A percentile compares a stretch with the other conserved stretches of the same genome.
Conservation (phyloP, 495 filamentous ascomycete species). For the Penicilliopsis zonata region DNA sequence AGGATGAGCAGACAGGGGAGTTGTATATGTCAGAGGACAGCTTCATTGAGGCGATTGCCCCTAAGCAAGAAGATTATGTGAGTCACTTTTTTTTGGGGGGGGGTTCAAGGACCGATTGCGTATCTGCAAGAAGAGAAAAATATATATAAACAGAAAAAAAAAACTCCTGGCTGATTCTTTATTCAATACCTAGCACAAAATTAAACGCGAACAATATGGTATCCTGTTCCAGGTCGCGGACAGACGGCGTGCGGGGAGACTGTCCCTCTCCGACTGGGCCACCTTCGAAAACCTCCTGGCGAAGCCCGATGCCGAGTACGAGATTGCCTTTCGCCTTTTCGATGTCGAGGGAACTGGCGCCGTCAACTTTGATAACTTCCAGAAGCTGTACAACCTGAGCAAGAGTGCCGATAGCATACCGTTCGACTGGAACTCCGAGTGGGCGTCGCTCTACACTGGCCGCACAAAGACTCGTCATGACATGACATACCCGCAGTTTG, state of each 20-base stretch:
- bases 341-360: slow-evolving; percentile 69
- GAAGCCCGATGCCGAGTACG: slow-evolving; percentile 96
- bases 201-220: slow-evolving; percentile 85
- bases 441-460: slow-evolving; percentile 91
- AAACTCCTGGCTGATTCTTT: slow-evolving; percentile 9
- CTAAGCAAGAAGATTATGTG: slow-evolving; percentile 81
- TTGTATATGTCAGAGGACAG: slow-evolving; percentile 67
- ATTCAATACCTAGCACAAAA: slow-evolving; percentile 94
- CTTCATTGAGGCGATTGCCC: slow-evolving; percentile 86
- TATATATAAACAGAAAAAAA: too few species aligned
- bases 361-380: slow-evolving; percentile 81
- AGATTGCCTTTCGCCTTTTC: slow-evolving; percentile 95
- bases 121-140: too few species aligned
- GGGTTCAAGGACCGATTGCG: too few species aligned
- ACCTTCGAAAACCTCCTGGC: slow-evolving; percentile 86
- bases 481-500: slow-evolving; percentile 93
- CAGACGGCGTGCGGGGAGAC: slow-evolving; percentile 52
- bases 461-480: slow-evolving; percentile 71
- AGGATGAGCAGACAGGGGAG: slow-evolving; percentile 65
- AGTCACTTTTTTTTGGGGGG: too few species aligned
- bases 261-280: slow-evolving; percentile 76
- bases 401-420: slow-evolving; percentile 72
- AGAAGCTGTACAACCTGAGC: slow-evolving; percentile 66
- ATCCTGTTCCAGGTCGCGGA: slow-evolving; percentile 90
- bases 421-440: slow-evolving; percentile 94